A percentile compares a stretch with the other conserved stretches of the same genome.
These are phyloP conservation scores for Pseudopithomyces chartarum DNA, from an alignment of 2,329 filamentous ascomycete species.

Conservation along the genomic window DNA sequence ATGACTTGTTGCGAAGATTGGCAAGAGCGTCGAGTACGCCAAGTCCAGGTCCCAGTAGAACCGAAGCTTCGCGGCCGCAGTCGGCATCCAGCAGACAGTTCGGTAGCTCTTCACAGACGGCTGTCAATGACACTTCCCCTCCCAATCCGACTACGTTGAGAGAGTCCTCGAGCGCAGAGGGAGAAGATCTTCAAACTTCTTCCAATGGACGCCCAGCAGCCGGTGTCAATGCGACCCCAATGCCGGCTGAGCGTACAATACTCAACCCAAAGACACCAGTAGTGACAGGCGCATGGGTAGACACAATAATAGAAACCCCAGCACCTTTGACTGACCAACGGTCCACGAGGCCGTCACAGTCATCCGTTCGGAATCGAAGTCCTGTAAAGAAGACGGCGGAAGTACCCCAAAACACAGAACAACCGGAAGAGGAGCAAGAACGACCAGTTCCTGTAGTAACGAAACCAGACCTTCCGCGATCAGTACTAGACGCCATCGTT, in stretches of 20 bases:
- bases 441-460: conserved; percentile 1
- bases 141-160: not conserved
- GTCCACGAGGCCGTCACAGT: conserved; percentile 11
- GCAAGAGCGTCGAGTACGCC: conserved; percentile 55
- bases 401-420: conserved; percentile 7
- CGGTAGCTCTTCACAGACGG: conserved; percentile 19
- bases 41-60: conserved; percentile 50
- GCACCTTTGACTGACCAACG: conserved; percentile 30
- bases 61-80: conserved; percentile 23
- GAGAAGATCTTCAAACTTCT: conserved; percentile 9
- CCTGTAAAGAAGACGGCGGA: conserved; percentile 18
- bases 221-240: conserved; percentile 33
- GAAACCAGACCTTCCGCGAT: conserved; percentile 36
- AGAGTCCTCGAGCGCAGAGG: conserved; percentile 1
- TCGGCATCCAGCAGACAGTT: conserved; percentile 23
- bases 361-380: conserved; percentile 25
- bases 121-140: conserved; percentile 5
- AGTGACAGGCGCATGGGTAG: conserved; percentile 55
- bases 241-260: conserved; percentile 26
- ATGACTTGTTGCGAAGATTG: conserved; percentile 52
- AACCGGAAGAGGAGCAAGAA: conserved; percentile 6
- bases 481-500: conserved; percentile 48
- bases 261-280: conserved; percentile 48
- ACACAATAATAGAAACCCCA: conserved; percentile 55
- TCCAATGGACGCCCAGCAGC: conserved; percentile 8